phyloP scores from a whole-genome alignment of 2,329 filamentous ascomycete genomes.

The Thelonectria blattea region DNA sequence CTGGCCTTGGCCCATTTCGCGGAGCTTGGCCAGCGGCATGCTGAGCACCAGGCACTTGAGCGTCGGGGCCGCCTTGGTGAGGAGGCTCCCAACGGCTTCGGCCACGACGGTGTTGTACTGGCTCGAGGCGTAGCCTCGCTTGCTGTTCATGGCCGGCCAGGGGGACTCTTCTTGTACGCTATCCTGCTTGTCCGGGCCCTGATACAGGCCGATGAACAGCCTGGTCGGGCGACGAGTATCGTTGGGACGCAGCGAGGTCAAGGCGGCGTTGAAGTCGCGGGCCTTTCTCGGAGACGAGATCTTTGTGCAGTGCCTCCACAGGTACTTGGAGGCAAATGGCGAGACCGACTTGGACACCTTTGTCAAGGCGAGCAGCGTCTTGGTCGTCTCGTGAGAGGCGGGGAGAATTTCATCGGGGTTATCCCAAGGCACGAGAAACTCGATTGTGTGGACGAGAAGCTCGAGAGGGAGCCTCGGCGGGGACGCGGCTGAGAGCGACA shows the following conservation, averaged over 20 bases:
- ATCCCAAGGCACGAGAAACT: constrained; percentile 7
- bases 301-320: constrained; percentile 13
- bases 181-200: background rate
- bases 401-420: constrained; percentile 15
- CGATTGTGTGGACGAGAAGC: constrained; percentile 3
- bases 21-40: constrained; percentile 10
- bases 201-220: constrained; percentile 12
- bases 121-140: too few species aligned
- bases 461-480: background rate
- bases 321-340: constrained; percentile 10
- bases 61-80: constrained; percentile 1
- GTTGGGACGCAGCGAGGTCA: constrained; percentile 6
- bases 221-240: constrained; percentile 11
- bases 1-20: background rate
- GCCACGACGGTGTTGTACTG: constrained; percentile 1
- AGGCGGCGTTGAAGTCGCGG: constrained; percentile 6
- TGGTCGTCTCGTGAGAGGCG: constrained; percentile 10
- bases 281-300: constrained; percentile 4
- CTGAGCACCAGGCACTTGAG: constrained; percentile 13
- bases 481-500: constrained; percentile 4
- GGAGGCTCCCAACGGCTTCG: background rate
- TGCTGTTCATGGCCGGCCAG: constrained; percentile 1
- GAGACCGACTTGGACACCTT: constrained; percentile 10
- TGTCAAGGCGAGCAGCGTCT: constrained; percentile 15
- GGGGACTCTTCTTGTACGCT: background rate